Conservation (phyloP, 1,139 yeast species). For the Hyphopichia buzzinii region DNA sequence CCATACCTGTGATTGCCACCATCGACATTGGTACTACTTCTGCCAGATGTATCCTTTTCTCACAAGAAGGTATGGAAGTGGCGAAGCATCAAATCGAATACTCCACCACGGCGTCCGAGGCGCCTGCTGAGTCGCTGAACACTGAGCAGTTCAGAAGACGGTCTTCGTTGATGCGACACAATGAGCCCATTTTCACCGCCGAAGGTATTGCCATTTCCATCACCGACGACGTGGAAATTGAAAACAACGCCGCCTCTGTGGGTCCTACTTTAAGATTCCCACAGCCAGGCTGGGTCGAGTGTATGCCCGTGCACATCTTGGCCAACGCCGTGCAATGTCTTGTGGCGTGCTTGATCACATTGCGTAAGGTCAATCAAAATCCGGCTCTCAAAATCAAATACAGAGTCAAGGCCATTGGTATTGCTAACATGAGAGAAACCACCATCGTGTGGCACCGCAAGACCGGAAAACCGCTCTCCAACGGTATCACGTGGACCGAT, state of each 20-base stretch:
- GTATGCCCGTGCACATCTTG: conserved; percentile 83
- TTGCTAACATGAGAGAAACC: conserved; percentile 96
- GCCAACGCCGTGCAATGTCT: conserved; percentile 80
- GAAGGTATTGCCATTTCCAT: conserved; percentile 70
- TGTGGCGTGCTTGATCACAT: conserved; percentile 58
- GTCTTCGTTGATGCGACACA: conserved; percentile 47
- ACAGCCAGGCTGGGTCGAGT: conserved; percentile 91
- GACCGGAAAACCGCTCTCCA: conserved; percentile 80
- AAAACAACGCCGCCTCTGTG: conserved; percentile 50
- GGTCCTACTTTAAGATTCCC: conserved; percentile 75
- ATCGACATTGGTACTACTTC: conserved; percentile 95
- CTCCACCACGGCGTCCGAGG: conserved; percentile 67
- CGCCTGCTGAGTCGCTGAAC: conserved; percentile 43
- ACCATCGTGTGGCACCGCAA: conserved; percentile 84
- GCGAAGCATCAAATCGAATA: conserved; percentile 90
- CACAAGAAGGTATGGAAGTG: conserved; percentile 68
- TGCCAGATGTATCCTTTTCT: conserved; percentile 84
- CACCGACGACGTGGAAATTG: conserved; percentile 60
- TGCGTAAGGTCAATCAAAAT: conserved; percentile 57
- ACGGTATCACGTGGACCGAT: conserved; percentile 97
- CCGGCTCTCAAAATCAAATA: conserved; percentile 50
- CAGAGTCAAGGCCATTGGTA: conserved; percentile 67
- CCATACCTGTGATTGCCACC: conserved; percentile 59
- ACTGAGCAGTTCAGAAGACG: conserved; percentile 54
- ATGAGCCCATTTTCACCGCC: conserved; percentile 63